Evolutionary conservation across 768 basidiomycete species (phyloP), one percentile per base, ranked within the genome.

Genomic region (Suillus decipiens): DNA sequence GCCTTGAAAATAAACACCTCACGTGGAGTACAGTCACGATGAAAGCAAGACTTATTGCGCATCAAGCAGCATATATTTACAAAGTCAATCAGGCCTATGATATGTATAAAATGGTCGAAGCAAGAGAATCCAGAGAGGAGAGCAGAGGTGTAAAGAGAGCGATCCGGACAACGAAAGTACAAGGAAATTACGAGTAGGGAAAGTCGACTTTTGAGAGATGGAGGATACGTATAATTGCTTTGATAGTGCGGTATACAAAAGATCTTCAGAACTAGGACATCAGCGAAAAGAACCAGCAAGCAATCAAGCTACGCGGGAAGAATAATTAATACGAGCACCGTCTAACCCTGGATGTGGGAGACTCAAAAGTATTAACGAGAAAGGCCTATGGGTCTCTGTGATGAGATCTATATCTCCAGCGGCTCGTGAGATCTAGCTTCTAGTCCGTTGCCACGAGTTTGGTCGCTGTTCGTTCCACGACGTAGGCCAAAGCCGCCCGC

Each of bases 371-470:
- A 17, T 37, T 5, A 28, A 47, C 41, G 47, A 42, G 28, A 42
- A 45, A 47, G 43, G 54, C 56, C 39, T 19, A 9, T 9, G 15
- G 36, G 28, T 37, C 70, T 56, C 39, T 24, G n/a, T 42, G 43
- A 51, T 28, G 34, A 43, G 48, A 56, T 76, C 68, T 81, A 93
- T 82, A 93, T 88, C 76, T 94, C 93, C 78, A 93, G 76, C 45
- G 90, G 90, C 80, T 95, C 90, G 79, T 93, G 89, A 66, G 90
- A 91, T 76, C 89, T 86, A 70, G 91, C 85, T 73, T 95, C 93
- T 70, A 94, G 84, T 76, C 88, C 89, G 41, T 67, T 72, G 77
- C 85, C 85, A 78, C 87, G 83, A 55, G 80, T 72, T 71, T 82
- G 82, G n/a, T 77, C 78, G 60, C 68, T 59, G 62, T 65, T 72